Evolutionary conservation across 371 early-diverging fungal species (phyloP).

Genomic region (Apophysomyces trapeziformis): DNA sequence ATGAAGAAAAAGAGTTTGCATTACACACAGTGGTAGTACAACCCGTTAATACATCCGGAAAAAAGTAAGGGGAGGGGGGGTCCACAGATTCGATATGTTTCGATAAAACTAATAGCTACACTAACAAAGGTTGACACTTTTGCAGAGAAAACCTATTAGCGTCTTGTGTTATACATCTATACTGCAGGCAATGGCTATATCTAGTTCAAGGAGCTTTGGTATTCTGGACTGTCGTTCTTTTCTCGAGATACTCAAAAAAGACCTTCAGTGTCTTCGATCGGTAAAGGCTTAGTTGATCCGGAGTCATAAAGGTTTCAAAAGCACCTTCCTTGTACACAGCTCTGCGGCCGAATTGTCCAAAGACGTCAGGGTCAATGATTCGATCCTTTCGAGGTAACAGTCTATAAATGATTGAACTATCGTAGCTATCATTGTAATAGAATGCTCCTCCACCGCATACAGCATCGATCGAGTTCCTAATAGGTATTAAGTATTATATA

Average conservation of each 20-base stretch:
- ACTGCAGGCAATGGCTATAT: not conserved
- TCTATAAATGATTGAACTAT: constrained; percentile 25
- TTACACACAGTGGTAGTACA: too few species aligned
- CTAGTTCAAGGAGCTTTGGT: not conserved
- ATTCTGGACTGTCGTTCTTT: not conserved
- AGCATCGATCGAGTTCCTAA: constrained; percentile 12
- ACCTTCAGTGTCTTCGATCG: constrained; percentile 27
- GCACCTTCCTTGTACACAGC: constrained; percentile 25
- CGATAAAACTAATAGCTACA: too few species aligned
- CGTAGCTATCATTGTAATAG: constrained; percentile 36
- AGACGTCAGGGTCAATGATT: constrained; percentile 21
- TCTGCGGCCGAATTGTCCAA: constrained; percentile 2
- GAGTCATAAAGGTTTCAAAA: constrained; percentile 21
- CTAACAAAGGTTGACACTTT: too few species aligned
- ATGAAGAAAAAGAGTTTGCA: too few species aligned
- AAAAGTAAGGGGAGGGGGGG: too few species aligned
- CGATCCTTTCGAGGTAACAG: constrained; percentile 36
- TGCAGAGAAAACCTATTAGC: too few species aligned
- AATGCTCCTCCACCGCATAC: constrained; percentile 19
- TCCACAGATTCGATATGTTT: too few species aligned
- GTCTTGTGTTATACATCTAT: too few species aligned
- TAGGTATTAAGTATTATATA: not conserved
- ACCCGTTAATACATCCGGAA: too few species aligned
- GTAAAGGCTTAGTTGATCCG: constrained; percentile 29
- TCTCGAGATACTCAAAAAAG: not conserved